phyloP scores from a whole-genome alignment of 495 filamentous ascomycete species.

The Articulospora tetracladia region DNA sequence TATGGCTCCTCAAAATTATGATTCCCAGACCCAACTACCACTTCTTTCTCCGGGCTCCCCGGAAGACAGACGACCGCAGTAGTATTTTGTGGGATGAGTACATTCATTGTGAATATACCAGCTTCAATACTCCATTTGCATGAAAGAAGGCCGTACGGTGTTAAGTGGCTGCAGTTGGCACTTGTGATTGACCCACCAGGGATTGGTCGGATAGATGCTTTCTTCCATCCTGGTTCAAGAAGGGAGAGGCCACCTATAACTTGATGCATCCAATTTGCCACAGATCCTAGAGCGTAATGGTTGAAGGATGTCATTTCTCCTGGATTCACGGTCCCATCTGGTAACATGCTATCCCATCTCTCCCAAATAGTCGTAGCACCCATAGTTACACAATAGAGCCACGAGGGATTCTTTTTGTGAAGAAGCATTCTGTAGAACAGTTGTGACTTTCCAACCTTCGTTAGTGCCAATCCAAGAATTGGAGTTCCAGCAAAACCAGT shows the following conservation, averaged over 20 bases:
- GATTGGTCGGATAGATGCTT: slow-evolving; percentile 7
- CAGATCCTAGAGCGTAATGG: slow-evolving; percentile 40
- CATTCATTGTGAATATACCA: background rate
- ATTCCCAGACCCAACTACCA: slow-evolving; percentile 12
- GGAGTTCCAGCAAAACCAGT: slow-evolving; percentile 55
- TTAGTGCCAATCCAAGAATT: slow-evolving; percentile 40
- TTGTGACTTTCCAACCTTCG: slow-evolving; percentile 27
- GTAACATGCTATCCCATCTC: slow-evolving; percentile 50
- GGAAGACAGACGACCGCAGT: background rate
- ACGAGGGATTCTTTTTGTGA: slow-evolving; percentile 35
- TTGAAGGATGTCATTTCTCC: slow-evolving; percentile 53
- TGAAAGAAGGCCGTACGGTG: slow-evolving; percentile 15
- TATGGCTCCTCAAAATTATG: slow-evolving; percentile 10
- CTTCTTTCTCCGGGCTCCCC: slow-evolving; percentile 4
- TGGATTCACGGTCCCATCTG: slow-evolving; percentile 45
- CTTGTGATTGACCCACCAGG: slow-evolving; percentile 15
- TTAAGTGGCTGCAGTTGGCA: slow-evolving; percentile 5
- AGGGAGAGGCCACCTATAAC: background rate
- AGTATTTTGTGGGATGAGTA: slow-evolving; percentile 1
- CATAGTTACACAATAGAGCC: slow-evolving; percentile 48
- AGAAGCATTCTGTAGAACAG: slow-evolving; percentile 27
- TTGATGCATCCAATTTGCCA: slow-evolving; percentile 5
- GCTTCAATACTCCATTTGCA: slow-evolving; percentile 7
- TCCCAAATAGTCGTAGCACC: slow-evolving; percentile 48
- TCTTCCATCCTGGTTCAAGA: background rate